Percentiles rank a stretch among this genome's conserved stretches.
phyloP scores from a whole-genome alignment of 2,329 filamentous ascomycete species.

The Penicillium freii region DNA sequence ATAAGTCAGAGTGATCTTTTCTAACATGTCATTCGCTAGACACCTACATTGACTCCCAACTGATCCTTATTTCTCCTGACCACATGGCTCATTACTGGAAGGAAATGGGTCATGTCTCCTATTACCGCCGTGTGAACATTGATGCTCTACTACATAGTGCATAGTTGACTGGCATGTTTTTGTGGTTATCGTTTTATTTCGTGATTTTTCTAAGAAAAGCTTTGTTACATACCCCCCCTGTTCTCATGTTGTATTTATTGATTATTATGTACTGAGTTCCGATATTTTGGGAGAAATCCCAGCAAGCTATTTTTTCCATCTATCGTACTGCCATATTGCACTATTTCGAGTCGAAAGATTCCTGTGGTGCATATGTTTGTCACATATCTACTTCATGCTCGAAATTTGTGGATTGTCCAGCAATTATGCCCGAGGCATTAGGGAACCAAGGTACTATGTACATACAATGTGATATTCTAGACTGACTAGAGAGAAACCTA shows the following conservation, averaged over 20 bases:
- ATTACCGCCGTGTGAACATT: conserved; percentile 45
- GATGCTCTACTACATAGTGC: conserved; percentile 35
- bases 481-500: too few species aligned
- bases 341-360: background rate
- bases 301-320: background rate
- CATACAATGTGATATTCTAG: background rate
- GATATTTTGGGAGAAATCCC: background rate
- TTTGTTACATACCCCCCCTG: conserved; percentile 10
- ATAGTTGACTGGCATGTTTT: conserved; percentile 13
- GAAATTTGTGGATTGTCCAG: background rate
- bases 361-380: background rate
- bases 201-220: background rate
- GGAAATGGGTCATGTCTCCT: conserved; percentile 46
- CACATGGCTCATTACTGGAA: conserved; percentile 81
- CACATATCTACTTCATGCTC: background rate
- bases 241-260: background rate
- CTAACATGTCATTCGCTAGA: conserved; percentile 24
- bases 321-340: background rate
- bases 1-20: background rate
- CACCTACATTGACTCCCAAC: conserved; percentile 66
- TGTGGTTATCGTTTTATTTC: background rate
- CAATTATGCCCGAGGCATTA: background rate
- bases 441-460: background rate
- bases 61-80: conserved; percentile 77
- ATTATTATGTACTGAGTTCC: background rate